A percentile compares a stretch with the other conserved stretches of the same genome.
These are phyloP conservation scores for Emergomyces pasteurianus DNA, from an alignment of 2,329 filamentous ascomycete genomes.

Conservation along the genomic window DNA sequence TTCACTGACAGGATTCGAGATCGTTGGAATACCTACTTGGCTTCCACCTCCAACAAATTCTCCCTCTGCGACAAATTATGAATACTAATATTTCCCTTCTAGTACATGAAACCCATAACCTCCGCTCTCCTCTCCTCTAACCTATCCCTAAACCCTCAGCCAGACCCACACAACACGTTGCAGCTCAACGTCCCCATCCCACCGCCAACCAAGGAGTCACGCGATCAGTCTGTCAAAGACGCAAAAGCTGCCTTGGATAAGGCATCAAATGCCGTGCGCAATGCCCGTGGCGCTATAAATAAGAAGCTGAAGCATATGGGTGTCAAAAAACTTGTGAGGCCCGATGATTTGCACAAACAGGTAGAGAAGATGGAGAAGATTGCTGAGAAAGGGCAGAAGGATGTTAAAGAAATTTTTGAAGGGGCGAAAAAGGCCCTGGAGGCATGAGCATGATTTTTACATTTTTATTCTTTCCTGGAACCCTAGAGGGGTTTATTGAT, in stretches of 20 bases:
- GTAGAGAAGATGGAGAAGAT: slow-evolving; percentile 38
- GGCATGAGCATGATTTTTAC: neutral
- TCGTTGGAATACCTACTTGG: too few species aligned
- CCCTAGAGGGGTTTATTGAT: neutral
- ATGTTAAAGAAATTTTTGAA: slow-evolving; percentile 35
- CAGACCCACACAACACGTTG: slow-evolving; percentile 32
- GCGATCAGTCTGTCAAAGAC: slow-evolving; percentile 27
- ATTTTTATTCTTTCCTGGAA: neutral
- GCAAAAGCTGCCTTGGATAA: slow-evolving; percentile 34
- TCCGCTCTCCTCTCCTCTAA: slow-evolving; percentile 32
- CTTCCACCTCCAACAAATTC: neutral
- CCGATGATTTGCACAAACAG: slow-evolving; percentile 35
- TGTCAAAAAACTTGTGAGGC: slow-evolving; percentile 31
- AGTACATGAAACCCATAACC: slow-evolving; percentile 36
- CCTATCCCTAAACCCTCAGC: slow-evolving; percentile 32
- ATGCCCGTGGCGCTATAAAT: slow-evolving; percentile 32
- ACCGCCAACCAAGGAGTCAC: slow-evolving; percentile 36
- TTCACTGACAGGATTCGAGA: neutral
- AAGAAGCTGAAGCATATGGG: slow-evolving; percentile 35
- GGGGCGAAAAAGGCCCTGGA: slow-evolving; percentile 28
- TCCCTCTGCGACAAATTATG: neutral
- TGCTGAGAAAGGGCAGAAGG: slow-evolving; percentile 35
- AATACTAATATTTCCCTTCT: neutral
- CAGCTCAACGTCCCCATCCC: slow-evolving; percentile 36
- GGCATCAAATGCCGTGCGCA: slow-evolving; percentile 28